Evolutionary conservation across 345 rosid genomes (phyloP).

Genomic region (Ceriops zippeliana): DNA sequence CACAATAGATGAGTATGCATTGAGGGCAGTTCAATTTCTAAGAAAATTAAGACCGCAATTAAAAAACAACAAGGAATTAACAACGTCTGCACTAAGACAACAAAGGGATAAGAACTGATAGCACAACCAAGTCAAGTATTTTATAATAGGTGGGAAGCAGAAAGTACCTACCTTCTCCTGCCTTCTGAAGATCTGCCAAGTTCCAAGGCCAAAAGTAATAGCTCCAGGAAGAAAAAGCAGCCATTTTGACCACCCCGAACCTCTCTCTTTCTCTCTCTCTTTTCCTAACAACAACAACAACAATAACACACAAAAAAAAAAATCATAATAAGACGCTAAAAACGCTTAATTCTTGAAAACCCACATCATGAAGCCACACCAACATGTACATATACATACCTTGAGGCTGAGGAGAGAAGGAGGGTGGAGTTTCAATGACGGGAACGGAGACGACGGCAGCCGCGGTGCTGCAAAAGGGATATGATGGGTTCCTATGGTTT

Average conservation of each 20-base stretch:
- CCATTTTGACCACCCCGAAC: slow-evolving; percentile 57
- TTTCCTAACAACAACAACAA: not conserved
- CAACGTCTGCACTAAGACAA: not conserved
- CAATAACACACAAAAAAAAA: too few species aligned
- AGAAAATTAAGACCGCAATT: not conserved
- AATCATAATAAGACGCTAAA: not conserved
- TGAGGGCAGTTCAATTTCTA: not conserved
- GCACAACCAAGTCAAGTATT: not conserved
- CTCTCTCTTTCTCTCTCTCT: slow-evolving; percentile 31
- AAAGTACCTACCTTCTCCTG: slow-evolving; percentile 64
- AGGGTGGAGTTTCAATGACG: slow-evolving; percentile 22
- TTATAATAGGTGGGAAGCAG: not conserved
- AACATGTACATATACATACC: slow-evolving; percentile 28
- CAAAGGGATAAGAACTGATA: not conserved
- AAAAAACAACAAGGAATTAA: not conserved
- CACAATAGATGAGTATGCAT: not conserved
- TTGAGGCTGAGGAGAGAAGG: slow-evolving; percentile 29
- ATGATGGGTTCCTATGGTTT: slow-evolving; percentile 26
- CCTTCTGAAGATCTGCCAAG: slow-evolving; percentile 94
- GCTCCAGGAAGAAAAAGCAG: slow-evolving; percentile 87
- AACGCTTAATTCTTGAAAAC: not conserved
- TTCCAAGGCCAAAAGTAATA: slow-evolving; percentile 88
- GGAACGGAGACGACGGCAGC: slow-evolving; percentile 21
- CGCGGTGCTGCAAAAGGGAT: slow-evolving; percentile 36
- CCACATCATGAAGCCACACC: not conserved